These are phyloP conservation scores for Cyberlindnera bimundalis DNA, from an alignment of 805 yeast genomes.

Conservation along the genomic window DNA sequence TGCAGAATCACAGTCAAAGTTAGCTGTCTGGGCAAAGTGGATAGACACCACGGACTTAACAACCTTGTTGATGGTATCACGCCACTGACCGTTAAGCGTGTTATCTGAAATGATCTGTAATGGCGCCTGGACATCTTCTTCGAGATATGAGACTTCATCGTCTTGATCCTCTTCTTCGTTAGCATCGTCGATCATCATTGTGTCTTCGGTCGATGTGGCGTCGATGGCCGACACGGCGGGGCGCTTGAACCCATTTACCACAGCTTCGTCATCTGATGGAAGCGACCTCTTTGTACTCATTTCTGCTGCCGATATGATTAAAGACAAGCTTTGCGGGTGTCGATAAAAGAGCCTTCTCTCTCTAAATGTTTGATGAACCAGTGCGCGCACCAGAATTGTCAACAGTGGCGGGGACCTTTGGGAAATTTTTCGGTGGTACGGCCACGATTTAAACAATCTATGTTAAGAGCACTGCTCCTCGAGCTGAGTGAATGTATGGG, in stretches of 20 bases:
- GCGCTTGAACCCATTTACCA: neutral
- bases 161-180: neutral
- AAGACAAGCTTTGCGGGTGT: too few relatives aligned
- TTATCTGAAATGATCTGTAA: slow-evolving; percentile 2
- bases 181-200: neutral
- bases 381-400: neutral
- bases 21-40: slow-evolving; percentile 81
- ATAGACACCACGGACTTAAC: slow-evolving; percentile 86
- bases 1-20: slow-evolving; percentile 83
- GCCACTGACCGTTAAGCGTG: slow-evolving; percentile 53
- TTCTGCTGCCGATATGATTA: too few relatives aligned
- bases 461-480: slow-evolving; percentile 1
- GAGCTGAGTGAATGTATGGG: too few relatives aligned
- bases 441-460: neutral
- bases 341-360: too few relatives aligned
- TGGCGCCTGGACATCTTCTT: neutral
- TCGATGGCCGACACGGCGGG: neutral
- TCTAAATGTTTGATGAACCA: neutral
- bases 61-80: slow-evolving; percentile 72
- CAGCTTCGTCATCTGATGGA: neutral
- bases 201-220: neutral
- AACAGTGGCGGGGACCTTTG: too few relatives aligned
- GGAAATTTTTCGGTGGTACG: slow-evolving; percentile 1
- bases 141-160: neutral
- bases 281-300: slow-evolving; percentile 4